Percentiles rank a stretch among this genome's conserved stretches.
Evolutionary conservation across 305 asterid species (phyloP).

Genomic region (Plantago rigida): DNA sequence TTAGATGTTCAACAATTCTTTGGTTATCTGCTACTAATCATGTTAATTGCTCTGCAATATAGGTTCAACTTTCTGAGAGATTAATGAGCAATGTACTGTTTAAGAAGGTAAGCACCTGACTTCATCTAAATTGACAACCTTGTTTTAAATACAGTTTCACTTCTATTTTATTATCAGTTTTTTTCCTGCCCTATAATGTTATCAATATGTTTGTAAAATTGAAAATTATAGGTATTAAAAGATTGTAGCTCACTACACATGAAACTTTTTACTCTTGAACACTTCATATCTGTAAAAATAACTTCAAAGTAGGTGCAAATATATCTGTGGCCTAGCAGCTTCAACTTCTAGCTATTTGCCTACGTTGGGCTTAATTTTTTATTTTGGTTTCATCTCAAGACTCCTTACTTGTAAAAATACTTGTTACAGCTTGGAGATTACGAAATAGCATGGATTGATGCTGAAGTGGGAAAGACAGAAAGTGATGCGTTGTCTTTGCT

Average conservation of each 20-base stretch:
- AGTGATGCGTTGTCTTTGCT: slow-evolving; percentile 55
- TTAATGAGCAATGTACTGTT: slow-evolving; percentile 80
- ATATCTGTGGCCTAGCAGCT: no score
- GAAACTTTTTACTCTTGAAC: no score
- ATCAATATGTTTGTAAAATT: no score
- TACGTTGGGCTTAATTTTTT: not conserved
- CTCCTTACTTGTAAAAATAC: not conserved
- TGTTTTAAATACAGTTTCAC: no score
- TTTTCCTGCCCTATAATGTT: no score
- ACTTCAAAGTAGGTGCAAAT: no score
- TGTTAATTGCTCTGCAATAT: slow-evolving; percentile 17
- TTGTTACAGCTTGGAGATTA: slow-evolving; percentile 76
- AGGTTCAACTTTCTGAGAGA: slow-evolving; percentile 94
- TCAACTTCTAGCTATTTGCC: no score
- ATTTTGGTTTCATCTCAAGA: not conserved
- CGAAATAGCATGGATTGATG: slow-evolving; percentile 93
- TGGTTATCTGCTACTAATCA: slow-evolving; percentile 20
- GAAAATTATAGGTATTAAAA: no score
- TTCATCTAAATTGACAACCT: no score
- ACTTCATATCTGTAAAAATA: no score
- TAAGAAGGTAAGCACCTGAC: slow-evolving; percentile 61
- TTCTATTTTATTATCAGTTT: no score
- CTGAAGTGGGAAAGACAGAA: slow-evolving; percentile 78
- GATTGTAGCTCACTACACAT: no score
- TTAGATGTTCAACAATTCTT: slow-evolving; percentile 11